Evolutionary conservation across 768 basidiomycete genomes (phyloP).

Genomic region (Pulveroboletus sp.): DNA sequence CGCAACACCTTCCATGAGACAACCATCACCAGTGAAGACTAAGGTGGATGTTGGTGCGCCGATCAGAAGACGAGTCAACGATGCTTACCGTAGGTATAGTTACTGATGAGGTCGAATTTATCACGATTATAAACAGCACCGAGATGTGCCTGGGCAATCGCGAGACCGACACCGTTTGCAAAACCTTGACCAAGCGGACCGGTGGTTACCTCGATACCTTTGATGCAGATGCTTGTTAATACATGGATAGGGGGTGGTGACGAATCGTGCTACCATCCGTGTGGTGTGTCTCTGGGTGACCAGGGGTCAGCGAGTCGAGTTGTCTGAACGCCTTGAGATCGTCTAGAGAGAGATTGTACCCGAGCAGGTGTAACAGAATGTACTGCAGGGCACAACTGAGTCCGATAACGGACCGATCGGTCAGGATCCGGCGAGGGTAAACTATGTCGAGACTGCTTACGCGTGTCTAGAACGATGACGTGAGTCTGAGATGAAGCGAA

Average conservation of each 20-base stretch:
- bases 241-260: slow-evolving; percentile 1
- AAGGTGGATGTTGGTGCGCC: slow-evolving; percentile 5
- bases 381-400: slow-evolving; percentile 90
- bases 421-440: background rate
- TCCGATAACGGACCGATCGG: slow-evolving; percentile 1
- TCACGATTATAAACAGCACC: slow-evolving; percentile 89
- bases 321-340: slow-evolving; percentile 95
- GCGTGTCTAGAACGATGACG: slow-evolving; percentile 53
- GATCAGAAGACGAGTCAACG: background rate
- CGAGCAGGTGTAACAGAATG: slow-evolving; percentile 85
- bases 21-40: slow-evolving; percentile 95
- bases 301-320: slow-evolving; percentile 85
- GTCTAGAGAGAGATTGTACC: slow-evolving; percentile 89
- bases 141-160: slow-evolving; percentile 90
- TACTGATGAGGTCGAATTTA: slow-evolving; percentile 75
- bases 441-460: slow-evolving; percentile 41
- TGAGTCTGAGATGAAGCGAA: slow-evolving; percentile 7
- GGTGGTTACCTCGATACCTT: slow-evolving; percentile 87
- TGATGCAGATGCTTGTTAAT: slow-evolving; percentile 9
- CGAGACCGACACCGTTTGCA: slow-evolving; percentile 89
- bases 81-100: slow-evolving; percentile 81
- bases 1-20: slow-evolving; percentile 96
- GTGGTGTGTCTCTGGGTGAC: slow-evolving; percentile 81
- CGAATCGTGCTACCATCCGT: slow-evolving; percentile 48
- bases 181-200: slow-evolving; percentile 96